phyloP scores from a whole-genome alignment of 2,329 filamentous ascomycete species.

The Geosmithia putterillii region DNA sequence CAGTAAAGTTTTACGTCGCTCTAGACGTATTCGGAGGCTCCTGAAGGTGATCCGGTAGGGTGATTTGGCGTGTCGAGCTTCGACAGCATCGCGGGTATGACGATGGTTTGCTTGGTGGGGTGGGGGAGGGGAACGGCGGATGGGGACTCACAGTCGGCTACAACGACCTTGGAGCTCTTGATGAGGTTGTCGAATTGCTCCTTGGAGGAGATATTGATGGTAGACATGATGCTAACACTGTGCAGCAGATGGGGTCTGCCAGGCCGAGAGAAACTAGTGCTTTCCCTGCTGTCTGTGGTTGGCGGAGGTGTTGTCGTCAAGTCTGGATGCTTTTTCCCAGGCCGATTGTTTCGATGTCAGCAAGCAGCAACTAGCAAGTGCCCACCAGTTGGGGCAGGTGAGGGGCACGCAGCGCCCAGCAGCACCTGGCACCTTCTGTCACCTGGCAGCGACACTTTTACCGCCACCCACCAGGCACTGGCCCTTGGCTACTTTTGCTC shows the following conservation, averaged over 20 bases:
- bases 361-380: no score
- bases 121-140: conserved; percentile 7
- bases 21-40: no score
- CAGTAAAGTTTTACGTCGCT: no score
- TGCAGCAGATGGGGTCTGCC: no score
- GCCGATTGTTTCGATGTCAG: no score
- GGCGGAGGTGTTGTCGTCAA: not conserved
- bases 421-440: no score
- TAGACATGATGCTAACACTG: not conserved
- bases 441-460: not conserved
- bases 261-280: no score
- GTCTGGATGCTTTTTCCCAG: not conserved
- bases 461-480: not conserved
- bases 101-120: conserved; percentile 5
- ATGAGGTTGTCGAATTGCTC: conserved; percentile 58
- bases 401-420: not conserved
- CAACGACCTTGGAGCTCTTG: conserved; percentile 62
- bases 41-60: no score
- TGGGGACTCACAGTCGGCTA: conserved; percentile 68
- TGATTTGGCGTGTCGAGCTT: no score
- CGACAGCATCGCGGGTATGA: conserved; percentile 2
- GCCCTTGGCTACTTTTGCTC: no score
- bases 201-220: conserved; percentile 19
- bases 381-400: not conserved
- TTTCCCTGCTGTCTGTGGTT: no score